Conservation (phyloP, 176 grass and related monocot genomes). For the Eleusine indica region DNA sequence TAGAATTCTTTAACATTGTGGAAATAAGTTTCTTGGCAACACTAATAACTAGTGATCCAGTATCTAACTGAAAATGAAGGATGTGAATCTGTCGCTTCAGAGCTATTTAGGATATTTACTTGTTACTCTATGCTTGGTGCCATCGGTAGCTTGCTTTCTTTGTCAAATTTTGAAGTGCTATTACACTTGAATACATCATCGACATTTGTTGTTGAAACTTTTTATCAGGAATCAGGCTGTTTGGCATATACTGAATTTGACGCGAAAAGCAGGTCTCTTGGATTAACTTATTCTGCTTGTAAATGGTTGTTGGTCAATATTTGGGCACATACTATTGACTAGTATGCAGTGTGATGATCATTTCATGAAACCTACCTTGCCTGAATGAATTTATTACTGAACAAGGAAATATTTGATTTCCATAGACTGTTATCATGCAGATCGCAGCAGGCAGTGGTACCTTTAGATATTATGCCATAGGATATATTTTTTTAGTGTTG, state of each 20-base stretch:
- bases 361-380: background rate
- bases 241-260: slow-evolving; percentile 16
- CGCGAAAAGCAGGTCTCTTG: background rate
- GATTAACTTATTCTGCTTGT: background rate
- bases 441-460: background rate
- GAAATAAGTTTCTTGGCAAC: background rate
- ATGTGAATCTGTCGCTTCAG: background rate
- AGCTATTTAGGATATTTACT: slow-evolving; percentile 26
- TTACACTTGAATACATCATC: background rate
- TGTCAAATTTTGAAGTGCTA: background rate
- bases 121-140: background rate
- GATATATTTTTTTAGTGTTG: background rate
- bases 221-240: background rate
- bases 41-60: background rate
- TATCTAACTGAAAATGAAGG: background rate
- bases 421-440: background rate
- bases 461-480: background rate
- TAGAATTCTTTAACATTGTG: background rate
- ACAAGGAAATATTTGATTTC: background rate
- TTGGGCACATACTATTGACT: slow-evolving; percentile 3
- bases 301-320: slow-evolving; percentile 7
- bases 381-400: background rate
- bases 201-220: slow-evolving; percentile 17
- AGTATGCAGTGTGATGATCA: background rate
- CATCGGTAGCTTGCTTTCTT: slow-evolving; percentile 17